A percentile compares a stretch with the other conserved stretches of the same genome.
Evolutionary conservation across 306 rosid genomes (phyloP).

Genomic region (Alnus glutinosa): DNA sequence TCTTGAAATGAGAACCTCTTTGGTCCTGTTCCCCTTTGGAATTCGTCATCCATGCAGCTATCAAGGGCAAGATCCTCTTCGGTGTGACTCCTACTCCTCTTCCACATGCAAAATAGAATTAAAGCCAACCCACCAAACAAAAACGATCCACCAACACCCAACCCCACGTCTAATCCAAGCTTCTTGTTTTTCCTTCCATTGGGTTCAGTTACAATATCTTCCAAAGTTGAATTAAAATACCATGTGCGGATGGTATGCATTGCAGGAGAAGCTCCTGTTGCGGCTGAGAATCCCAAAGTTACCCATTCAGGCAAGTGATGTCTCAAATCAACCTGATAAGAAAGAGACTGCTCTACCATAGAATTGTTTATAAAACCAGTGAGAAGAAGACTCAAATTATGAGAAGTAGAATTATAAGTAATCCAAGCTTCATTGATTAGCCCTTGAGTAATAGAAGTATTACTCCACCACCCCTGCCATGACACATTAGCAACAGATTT

Average conservation of each 20-base stretch:
- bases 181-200: not conserved
- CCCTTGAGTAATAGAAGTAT: not conserved
- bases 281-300: slow-evolving; percentile 33
- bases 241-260: not conserved
- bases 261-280: not conserved
- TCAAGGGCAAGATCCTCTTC: not conserved
- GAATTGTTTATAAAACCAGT: slow-evolving; percentile 22
- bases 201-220: not conserved
- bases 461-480: not conserved
- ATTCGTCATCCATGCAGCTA: not conserved
- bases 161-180: not conserved
- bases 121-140: not conserved
- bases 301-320: slow-evolving; percentile 26
- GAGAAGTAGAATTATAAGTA: slow-evolving; percentile 32
- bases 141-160: not conserved
- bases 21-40: not conserved
- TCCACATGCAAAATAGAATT: not conserved
- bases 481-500: not conserved
- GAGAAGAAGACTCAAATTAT: slow-evolving; percentile 34
- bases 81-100: not conserved
- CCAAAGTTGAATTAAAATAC: not conserved
- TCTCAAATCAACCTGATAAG: slow-evolving; percentile 19
- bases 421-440: slow-evolving; percentile 33
- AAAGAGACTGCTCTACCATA: slow-evolving; percentile 1
- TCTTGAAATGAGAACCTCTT: not conserved